Base-by-base conservation (phyloP, 345 rosid species). In the Theobroma cacao region DNA sequence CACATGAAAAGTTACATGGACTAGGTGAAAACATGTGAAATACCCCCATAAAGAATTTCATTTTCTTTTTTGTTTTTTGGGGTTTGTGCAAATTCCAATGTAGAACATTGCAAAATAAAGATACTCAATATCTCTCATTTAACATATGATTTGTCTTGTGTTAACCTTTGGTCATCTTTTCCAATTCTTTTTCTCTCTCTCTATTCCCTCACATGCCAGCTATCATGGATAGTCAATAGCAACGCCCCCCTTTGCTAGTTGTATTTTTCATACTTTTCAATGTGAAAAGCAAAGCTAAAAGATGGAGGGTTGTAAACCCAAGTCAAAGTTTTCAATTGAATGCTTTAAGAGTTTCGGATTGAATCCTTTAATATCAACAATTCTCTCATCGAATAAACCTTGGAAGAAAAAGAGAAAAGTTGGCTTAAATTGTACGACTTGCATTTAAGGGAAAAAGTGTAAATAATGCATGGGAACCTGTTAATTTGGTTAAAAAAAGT, bases 211-310 rank as follows among this genome's bases (percentile, higher is more conserved):
- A 3, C 28, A 71, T 71, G 61, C 75, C 61, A 71, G 60, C 75
- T 50, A 33, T 50, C 28, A 64, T 36, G 24, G 68, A 64, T 38
- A 38, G 71, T 65, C 48, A 20, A 38, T 38, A n/a, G 70, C 47
- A n/a, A 36, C 18, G 47, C 2, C 11, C 69, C 43, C 69, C 43
- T 8, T n/a, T 7, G 10, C 52, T 38, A 40, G 10, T 11, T 40
- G 72, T n/a, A n/a, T 9, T 66, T 67, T 24, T 13, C 72, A 43
- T 43, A 68, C 53, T 67, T 67, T 41, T 28, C 73, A 33, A 70
- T 47, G 15, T 69, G 58, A 47, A 36, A 15, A 28, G 11, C 73
- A 15, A 70, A 70, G 12, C 74, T 69, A 17, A 70, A 47, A 18
- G 13, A 47, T 22, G 2, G 0, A 67, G 2, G 10, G 22, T 64